Percentiles rank a stretch among this genome's conserved stretches.
Evolutionary conservation across 148 eudicot genomes (phyloP).

Genomic region (Mesembryanthemum crystallinum): DNA sequence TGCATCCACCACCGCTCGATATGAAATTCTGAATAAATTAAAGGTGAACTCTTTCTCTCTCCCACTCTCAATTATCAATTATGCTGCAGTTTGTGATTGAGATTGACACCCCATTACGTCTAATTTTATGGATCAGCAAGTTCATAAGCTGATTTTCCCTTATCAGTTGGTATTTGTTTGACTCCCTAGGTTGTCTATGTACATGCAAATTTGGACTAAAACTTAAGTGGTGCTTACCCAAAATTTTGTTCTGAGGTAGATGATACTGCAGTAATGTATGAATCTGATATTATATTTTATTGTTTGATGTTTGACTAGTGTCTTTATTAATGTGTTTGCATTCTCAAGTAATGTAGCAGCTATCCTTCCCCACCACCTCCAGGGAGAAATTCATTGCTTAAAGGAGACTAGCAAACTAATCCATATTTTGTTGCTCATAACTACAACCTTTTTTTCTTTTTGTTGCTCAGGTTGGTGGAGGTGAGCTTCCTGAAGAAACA

Average conservation of each 20-base stretch:
- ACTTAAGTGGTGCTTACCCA: neutral
- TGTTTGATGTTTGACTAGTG: neutral
- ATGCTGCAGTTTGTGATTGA: too few relatives aligned
- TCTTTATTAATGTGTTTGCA: neutral
- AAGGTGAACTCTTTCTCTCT: too few relatives aligned
- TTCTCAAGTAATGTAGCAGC: neutral
- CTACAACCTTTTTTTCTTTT: constrained; percentile 21
- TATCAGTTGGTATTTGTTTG: too few relatives aligned
- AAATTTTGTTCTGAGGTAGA: neutral
- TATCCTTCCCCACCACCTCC: neutral
- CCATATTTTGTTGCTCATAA: neutral
- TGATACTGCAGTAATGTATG: neutral
- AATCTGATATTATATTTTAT: neutral
- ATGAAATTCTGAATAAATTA: too few relatives aligned
- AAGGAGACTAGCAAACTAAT: neutral
- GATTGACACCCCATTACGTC: too few relatives aligned
- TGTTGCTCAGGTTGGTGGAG: constrained; percentile 81
- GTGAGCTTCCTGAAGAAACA: constrained; percentile 90
- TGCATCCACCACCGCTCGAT: too few relatives aligned
- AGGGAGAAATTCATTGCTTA: neutral
- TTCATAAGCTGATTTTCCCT: too few relatives aligned
- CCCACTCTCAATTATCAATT: too few relatives aligned
- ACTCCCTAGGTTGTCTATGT: neutral
- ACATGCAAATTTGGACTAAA: neutral
- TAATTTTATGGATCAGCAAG: too few relatives aligned